Base-by-base conservation (phyloP, 1,139 yeast species). In the Blastobotrys arbuscula region DNA sequence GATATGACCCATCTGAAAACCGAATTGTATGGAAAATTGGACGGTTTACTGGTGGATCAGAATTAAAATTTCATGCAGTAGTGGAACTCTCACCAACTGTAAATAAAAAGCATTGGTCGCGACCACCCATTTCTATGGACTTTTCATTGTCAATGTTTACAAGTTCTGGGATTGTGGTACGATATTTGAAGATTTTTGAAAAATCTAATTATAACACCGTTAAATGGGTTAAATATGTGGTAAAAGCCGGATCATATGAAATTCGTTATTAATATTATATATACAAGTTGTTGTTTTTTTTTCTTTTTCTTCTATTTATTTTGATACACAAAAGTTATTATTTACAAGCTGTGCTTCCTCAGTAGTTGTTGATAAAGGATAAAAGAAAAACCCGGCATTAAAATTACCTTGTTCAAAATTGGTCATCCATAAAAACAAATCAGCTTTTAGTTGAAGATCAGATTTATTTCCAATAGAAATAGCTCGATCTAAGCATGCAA, bases 211-310 rank as follows among this genome's bases (percentile, higher is more conserved):
- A 86, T 67, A 71, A 77, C 42, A 82, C 95, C 1, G 81, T 87
- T 19, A 90, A 90, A 63, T 89, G 95, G 95, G 94, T 89, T 41
- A 78, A 86, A 59, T 90, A 90, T 64, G 65, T 77, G 18, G 77
- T 90, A 1, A 77, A 75, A 54, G 81, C 90, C 0, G 96, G 96
- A 0, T 78, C 85, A 5, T 88, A 86, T 59, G 96, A 88, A 54
- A 75, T 87, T 13, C 71, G 96, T 51, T 81, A 81, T 54, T 83
- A 62, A 33, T 16, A 33, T 33, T 18, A 20, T 36, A 43, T 39
- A 15, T 10, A 7, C 5, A 38, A 35, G 12, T 20, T 28, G 23
- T 18, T 13, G 6, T 2, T 21, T 42, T 33, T 33, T n/a, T 42
- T 18, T 15, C 8, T 38, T 39, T 24, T 18, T 18, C 10, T 39